Evolutionary conservation across 495 filamentous ascomycete species (phyloP).

Genomic region (Cudoniella acicularis): DNA sequence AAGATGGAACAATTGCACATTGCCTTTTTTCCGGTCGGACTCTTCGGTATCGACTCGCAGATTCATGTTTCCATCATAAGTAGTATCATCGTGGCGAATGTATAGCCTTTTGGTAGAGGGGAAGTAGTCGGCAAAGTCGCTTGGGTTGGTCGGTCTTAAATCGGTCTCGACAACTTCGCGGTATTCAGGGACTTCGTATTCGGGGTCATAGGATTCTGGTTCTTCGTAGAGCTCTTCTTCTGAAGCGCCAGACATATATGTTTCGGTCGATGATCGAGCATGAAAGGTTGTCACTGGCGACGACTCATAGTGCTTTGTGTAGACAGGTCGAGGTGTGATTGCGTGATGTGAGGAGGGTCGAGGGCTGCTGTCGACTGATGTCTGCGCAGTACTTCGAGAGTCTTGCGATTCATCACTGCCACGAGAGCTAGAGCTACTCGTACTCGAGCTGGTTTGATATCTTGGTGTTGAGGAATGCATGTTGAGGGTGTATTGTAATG

Average conservation of each 20-base stretch:
- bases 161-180: conserved; percentile 55
- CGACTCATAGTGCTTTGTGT: conserved; percentile 41
- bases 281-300: conserved; percentile 45
- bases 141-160: conserved; percentile 70
- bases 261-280: conserved; percentile 67
- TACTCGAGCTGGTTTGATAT: conserved; percentile 28
- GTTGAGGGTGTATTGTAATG: not conserved
- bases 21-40: conserved; percentile 42
- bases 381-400: conserved; percentile 67
- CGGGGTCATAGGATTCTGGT: conserved; percentile 46
- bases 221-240: conserved; percentile 57
- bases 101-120: conserved; percentile 75
- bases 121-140: conserved; percentile 83
- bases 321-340: conserved; percentile 33
- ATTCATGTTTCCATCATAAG: conserved; percentile 96
- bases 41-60: conserved; percentile 78
- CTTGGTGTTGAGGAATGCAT: conserved; percentile 15
- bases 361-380: conserved; percentile 56
- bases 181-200: conserved; percentile 53
- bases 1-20: conserved; percentile 87
- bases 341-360: conserved; percentile 45
- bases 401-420: conserved; percentile 60
- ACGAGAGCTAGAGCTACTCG: conserved; percentile 56
- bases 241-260: conserved; percentile 71
- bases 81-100: conserved; percentile 89